A percentile compares a stretch with the other conserved stretches of the same genome.
Evolutionary conservation across 495 filamentous ascomycete species (phyloP).

Genomic region (Viridothelium virens): DNA sequence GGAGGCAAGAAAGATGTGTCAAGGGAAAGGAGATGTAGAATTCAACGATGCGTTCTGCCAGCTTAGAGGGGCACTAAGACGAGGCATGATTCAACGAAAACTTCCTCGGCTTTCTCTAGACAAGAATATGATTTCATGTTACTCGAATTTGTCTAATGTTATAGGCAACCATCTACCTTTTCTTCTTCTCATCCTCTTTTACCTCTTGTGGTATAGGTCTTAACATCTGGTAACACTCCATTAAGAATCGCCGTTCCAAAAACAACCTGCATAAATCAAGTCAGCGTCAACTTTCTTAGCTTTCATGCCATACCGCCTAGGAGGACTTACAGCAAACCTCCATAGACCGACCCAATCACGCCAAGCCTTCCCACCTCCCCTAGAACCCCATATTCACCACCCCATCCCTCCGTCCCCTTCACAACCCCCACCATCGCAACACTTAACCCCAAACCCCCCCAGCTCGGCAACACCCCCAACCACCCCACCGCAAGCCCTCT

Average conservation of each 20-base stretch:
- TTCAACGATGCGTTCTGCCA: background rate
- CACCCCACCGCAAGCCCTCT: constrained; percentile 29
- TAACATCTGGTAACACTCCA: constrained; percentile 41
- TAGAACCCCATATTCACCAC: constrained; percentile 29
- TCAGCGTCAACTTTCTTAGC: background rate
- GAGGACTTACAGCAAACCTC: constrained; percentile 52
- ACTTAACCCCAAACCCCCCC: constrained; percentile 17
- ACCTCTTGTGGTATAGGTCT: constrained; percentile 21
- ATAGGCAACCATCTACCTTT: background rate
- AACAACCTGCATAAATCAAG: constrained; percentile 41
- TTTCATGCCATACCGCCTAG: no score
- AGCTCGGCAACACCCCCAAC: constrained; percentile 15
- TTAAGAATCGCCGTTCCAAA: constrained; percentile 53
- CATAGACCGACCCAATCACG: constrained; percentile 46
- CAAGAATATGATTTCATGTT: background rate
- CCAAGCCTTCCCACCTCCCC: constrained; percentile 46
- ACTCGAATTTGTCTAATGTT: no score
- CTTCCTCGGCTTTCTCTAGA: background rate
- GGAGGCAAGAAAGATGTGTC: background rate
- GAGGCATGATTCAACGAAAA: background rate
- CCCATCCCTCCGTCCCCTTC: constrained; percentile 29
- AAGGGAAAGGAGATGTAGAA: background rate
- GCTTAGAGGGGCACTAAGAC: background rate
- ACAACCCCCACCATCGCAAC: constrained; percentile 33
- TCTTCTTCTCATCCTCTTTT: constrained; percentile 2